These are phyloP conservation scores for Grosmannia huntii DNA, from an alignment of 2,329 filamentous ascomycete species.

Conservation along the genomic window DNA sequence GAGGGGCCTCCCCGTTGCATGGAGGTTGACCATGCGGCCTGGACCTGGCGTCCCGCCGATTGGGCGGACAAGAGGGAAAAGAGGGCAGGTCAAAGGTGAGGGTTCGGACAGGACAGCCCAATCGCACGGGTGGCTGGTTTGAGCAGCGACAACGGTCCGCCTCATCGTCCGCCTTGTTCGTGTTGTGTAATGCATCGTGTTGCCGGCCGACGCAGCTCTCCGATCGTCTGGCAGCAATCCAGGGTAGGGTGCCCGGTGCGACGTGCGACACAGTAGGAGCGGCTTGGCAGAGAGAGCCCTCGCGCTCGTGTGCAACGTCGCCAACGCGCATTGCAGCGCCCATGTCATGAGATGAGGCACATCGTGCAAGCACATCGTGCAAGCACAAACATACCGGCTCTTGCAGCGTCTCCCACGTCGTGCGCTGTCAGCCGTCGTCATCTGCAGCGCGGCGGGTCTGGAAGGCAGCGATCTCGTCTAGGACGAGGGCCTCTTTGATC, in stretches of 20 bases:
- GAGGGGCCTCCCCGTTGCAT: background rate
- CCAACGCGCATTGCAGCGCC: background rate
- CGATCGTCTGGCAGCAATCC: background rate
- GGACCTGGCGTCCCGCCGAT: background rate
- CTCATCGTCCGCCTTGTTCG: background rate
- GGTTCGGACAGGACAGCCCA: background rate
- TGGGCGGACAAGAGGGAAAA: background rate
- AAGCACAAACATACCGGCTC: background rate
- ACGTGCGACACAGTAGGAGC: too few relatives aligned
- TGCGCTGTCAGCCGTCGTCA: background rate
- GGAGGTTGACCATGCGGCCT: background rate
- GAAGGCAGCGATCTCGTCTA: background rate
- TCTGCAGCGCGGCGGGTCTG: background rate
- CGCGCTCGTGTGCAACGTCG: background rate
- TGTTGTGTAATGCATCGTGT: background rate
- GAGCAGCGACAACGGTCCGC: background rate
- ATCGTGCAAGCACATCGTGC: background rate
- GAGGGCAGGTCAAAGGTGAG: background rate
- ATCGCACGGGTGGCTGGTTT: background rate
- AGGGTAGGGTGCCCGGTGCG: background rate
- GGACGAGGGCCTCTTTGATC: background rate
- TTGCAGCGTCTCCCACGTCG: background rate
- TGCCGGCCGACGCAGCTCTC: background rate
- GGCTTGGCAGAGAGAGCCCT: background rate
- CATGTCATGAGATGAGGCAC: background rate